A percentile compares a stretch with the other conserved stretches of the same genome.
phyloP scores from a whole-genome alignment of 2,329 filamentous ascomycete genomes.

The Zymoseptoria passerinii region DNA sequence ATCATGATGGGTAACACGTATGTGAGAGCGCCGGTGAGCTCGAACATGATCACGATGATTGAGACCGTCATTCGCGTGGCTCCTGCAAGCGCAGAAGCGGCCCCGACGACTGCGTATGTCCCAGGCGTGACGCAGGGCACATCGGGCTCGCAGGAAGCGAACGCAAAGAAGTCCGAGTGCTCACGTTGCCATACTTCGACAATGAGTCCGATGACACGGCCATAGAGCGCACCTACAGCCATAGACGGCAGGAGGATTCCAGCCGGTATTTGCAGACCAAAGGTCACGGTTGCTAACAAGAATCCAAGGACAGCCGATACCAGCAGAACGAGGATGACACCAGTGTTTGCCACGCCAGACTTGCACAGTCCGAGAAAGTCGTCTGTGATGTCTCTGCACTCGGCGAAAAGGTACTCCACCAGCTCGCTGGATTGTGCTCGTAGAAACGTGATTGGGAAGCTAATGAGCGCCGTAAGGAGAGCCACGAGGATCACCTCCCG shows the following conservation, averaged over 20 bases:
- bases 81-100: constrained; percentile 85
- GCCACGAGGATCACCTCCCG: constrained; percentile 73
- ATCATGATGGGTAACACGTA: constrained; percentile 99
- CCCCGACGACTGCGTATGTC: constrained; percentile 93
- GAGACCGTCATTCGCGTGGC: constrained; percentile 95
- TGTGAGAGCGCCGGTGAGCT: constrained; percentile 88
- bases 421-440: constrained; percentile 85
- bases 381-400: constrained; percentile 73
- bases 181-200: constrained; percentile 81
- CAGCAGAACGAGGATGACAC: constrained; percentile 73
- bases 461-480: constrained; percentile 75
- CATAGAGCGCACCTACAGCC: constrained; percentile 85
- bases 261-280: constrained; percentile 87
- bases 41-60: constrained; percentile 99
- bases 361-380: constrained; percentile 89
- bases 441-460: constrained; percentile 96
- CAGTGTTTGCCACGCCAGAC: constrained; percentile 70
- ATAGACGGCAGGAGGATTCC: constrained; percentile 95
- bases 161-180: constrained; percentile 68
- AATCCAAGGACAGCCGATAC: constrained; percentile 78
- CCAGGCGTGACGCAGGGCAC: constrained; percentile 83
- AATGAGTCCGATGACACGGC: constrained; percentile 79
- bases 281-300: constrained; percentile 76
- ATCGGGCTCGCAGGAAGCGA: constrained; percentile 72
- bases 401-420: constrained; percentile 83